A percentile compares a stretch with the other conserved stretches of the same genome.
These are phyloP conservation scores for Petasospora fabianii DNA, from an alignment of 1,139 yeast species.

Conservation along the genomic window DNA sequence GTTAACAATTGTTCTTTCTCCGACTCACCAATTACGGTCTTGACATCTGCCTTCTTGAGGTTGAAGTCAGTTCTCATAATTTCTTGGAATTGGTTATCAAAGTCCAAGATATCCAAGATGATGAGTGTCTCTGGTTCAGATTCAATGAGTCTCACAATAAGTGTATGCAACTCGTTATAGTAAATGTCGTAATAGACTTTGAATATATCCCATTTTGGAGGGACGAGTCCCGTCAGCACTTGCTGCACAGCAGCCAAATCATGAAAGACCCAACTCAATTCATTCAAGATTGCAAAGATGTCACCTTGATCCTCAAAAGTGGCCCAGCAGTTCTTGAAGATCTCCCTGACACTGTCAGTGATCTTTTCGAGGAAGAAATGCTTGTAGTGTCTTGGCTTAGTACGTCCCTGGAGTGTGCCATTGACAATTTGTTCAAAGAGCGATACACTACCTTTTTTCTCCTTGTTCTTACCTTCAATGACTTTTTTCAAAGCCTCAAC, in stretches of 20 bases:
- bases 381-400: conserved; percentile 58
- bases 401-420: conserved; percentile 39
- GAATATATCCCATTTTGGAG: conserved; percentile 67
- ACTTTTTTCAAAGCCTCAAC: conserved; percentile 48
- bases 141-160: conserved; percentile 60
- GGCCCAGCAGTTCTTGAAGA: conserved; percentile 61
- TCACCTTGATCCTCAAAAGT: conserved; percentile 47
- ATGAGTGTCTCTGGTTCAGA: conserved; percentile 72
- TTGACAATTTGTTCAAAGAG: conserved; percentile 34
- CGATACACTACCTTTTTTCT: conserved; percentile 16
- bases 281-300: conserved; percentile 58
- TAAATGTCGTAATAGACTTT: conserved; percentile 61
- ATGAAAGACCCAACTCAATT: conserved; percentile 80
- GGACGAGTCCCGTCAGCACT: conserved; percentile 59
- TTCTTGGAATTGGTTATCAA: conserved; percentile 64
- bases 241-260: conserved; percentile 67
- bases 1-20: conserved; percentile 58
- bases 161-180: conserved; percentile 60
- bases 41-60: conserved; percentile 33
- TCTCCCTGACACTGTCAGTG: conserved; percentile 57
- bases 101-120: conserved; percentile 62
- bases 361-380: conserved; percentile 60
- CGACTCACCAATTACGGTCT: conserved; percentile 65
- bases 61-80: conserved; percentile 46
- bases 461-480: conserved; percentile 30